Conservation (phyloP, 106 monocot genomes). For the Dendrobium huoshanense region DNA sequence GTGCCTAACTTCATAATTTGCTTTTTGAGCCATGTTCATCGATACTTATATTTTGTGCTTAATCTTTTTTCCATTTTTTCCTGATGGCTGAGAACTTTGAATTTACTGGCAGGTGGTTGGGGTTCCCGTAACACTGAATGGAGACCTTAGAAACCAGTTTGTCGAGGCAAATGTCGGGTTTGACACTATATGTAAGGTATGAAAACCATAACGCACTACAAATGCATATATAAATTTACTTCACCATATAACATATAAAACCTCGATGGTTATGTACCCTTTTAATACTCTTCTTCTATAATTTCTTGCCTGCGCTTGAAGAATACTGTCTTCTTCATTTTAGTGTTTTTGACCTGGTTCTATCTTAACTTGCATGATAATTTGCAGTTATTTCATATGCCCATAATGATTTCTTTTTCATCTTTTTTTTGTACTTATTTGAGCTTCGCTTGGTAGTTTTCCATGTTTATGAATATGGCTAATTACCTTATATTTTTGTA, state of each 20-base stretch:
- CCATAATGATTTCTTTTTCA: background rate
- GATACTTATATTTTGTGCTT: background rate
- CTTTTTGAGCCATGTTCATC: background rate
- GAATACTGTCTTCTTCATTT: background rate
- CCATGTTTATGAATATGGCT: background rate
- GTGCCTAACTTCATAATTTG: background rate
- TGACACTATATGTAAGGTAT: conserved; percentile 54
- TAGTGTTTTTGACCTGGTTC: background rate
- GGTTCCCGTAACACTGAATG: conserved; percentile 47
- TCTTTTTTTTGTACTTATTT: background rate
- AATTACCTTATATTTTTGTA: background rate
- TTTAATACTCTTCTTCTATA: background rate
- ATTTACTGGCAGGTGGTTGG: conserved; percentile 33
- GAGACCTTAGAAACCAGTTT: conserved; percentile 56
- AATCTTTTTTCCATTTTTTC: background rate
- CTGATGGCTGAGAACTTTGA: background rate
- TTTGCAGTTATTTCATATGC: background rate
- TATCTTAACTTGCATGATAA: background rate
- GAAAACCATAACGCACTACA: background rate
- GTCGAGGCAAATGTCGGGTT: conserved; percentile 62
- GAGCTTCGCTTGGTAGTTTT: background rate
- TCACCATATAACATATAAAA: background rate
- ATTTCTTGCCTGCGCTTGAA: background rate
- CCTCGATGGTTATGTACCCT: background rate
- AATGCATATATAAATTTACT: background rate